phyloP scores from a whole-genome alignment of 2,329 filamentous ascomycete genomes.

The Sporothrix phasma region DNA sequence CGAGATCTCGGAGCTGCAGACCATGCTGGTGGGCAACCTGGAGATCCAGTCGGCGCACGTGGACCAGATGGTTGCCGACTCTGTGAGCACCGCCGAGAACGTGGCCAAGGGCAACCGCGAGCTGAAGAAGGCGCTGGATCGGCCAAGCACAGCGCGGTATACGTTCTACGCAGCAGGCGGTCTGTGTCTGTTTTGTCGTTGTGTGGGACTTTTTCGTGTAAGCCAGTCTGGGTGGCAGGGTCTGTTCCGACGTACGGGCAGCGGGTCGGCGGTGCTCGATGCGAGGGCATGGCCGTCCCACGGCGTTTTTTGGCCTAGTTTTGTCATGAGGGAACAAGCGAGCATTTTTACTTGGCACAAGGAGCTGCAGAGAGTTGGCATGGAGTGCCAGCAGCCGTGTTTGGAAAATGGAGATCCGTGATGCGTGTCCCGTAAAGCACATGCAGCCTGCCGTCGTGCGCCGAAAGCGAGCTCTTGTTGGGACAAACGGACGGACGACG shows the following conservation, averaged over 20 bases:
- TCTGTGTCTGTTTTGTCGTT: slow-evolving; percentile 62
- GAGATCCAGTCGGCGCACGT: slow-evolving; percentile 81
- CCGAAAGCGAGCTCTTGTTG: too few species aligned
- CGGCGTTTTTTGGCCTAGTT: background rate
- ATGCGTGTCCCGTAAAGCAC: too few species aligned
- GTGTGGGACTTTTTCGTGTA: slow-evolving; percentile 64
- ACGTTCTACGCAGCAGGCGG: slow-evolving; percentile 75
- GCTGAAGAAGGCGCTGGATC: slow-evolving; percentile 69
- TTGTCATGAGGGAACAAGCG: background rate
- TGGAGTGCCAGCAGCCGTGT: too few species aligned
- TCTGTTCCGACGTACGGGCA: background rate
- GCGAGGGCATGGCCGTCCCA: background rate
- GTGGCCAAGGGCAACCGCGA: slow-evolving; percentile 84
- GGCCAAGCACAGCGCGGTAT: slow-evolving; percentile 61
- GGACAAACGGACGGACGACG: too few species aligned
- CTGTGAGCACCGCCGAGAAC: slow-evolving; percentile 71
- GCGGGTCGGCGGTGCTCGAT: background rate
- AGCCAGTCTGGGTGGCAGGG: background rate
- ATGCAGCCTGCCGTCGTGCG: background rate
- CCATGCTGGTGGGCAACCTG: slow-evolving; percentile 76
- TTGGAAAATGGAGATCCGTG: too few species aligned
- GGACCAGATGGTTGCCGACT: slow-evolving; percentile 77
- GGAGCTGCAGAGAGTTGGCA: background rate
- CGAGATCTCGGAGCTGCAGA: slow-evolving; percentile 88
- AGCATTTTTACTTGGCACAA: background rate